Conservation (phyloP, 176 grass and related monocot species). For the Phragmites australis region DNA sequence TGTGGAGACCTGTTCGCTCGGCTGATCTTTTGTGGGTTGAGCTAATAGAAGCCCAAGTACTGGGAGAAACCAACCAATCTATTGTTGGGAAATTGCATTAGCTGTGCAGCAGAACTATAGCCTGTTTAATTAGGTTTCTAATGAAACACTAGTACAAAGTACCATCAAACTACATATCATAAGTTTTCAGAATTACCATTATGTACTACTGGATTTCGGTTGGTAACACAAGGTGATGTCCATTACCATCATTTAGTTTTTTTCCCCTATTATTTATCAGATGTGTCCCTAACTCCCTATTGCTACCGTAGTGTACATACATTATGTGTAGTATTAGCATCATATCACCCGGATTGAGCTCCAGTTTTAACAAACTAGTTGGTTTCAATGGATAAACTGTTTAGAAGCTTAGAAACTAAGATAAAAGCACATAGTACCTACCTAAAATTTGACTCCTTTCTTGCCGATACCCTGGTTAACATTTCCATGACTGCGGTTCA, state of each 20-base stretch:
- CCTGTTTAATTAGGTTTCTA: too few relatives aligned
- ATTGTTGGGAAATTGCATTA: too few relatives aligned
- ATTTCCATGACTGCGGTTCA: conserved; percentile 9
- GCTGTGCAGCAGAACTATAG: too few relatives aligned
- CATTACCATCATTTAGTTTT: neutral
- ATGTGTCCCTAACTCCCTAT: too few relatives aligned
- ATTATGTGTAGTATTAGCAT: neutral
- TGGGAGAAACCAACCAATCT: too few relatives aligned
- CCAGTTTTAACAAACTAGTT: neutral
- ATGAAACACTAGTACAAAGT: too few relatives aligned
- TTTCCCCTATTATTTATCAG: neutral
- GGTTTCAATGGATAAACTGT: neutral
- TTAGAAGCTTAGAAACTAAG: neutral
- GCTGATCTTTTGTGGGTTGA: too few relatives aligned
- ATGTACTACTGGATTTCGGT: neutral
- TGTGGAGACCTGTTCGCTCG: too few relatives aligned
- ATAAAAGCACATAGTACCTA: neutral
- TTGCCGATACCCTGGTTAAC: neutral
- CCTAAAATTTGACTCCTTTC: neutral
- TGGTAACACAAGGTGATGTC: neutral
- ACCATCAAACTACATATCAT: neutral
- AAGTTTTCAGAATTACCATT: neutral
- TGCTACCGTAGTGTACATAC: neutral
- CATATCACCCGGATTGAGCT: neutral
- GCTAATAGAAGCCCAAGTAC: too few relatives aligned